Evolutionary conservation across 495 filamentous ascomycete species (phyloP).

Genomic region (Lasiosphaeria miniovina): DNA sequence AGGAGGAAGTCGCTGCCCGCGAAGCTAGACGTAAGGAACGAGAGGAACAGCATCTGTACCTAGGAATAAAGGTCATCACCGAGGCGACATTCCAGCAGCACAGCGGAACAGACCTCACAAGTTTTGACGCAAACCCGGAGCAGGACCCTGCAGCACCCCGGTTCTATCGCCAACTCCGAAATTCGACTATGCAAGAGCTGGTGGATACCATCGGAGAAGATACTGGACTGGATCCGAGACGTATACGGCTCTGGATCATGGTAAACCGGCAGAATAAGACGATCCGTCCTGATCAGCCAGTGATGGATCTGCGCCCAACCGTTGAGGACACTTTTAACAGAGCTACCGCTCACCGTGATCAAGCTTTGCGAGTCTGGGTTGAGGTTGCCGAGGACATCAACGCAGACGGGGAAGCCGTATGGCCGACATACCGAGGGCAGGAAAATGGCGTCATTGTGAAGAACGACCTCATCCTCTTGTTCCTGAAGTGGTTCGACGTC

Average conservation of each 20-base stretch:
- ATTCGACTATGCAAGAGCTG: conserved; percentile 72
- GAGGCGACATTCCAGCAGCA: conserved; percentile 75
- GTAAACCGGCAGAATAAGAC: conserved; percentile 99
- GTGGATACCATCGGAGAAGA: conserved; percentile 65
- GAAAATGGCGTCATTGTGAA: conserved; percentile 48
- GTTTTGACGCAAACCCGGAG: conserved; percentile 55
- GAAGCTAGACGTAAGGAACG: conserved; percentile 77
- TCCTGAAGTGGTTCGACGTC: conserved; percentile 88
- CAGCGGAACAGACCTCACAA: conserved; percentile 81
- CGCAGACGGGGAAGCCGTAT: conserved; percentile 61
- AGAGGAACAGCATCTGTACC: conserved; percentile 91
- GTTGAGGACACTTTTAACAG: conserved; percentile 74
- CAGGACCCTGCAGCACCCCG: conserved; percentile 58
- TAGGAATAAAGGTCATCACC: conserved; percentile 74
- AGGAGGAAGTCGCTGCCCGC: conserved; percentile 73
- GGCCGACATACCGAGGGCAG: conserved; percentile 54
- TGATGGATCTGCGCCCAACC: conserved; percentile 72
- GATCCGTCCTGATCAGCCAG: conserved; percentile 79
- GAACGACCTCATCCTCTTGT: conserved; percentile 68
- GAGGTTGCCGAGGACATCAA: conserved; percentile 67
- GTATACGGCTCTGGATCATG: conserved; percentile 89
- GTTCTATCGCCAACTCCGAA: conserved; percentile 66
- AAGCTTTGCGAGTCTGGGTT: conserved; percentile 79
- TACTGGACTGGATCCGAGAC: conserved; percentile 56
- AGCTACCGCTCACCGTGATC: conserved; percentile 59